Base-by-base conservation (phyloP, 2,329 filamentous ascomycete genomes). In the Sphaerulina musiva region DNA sequence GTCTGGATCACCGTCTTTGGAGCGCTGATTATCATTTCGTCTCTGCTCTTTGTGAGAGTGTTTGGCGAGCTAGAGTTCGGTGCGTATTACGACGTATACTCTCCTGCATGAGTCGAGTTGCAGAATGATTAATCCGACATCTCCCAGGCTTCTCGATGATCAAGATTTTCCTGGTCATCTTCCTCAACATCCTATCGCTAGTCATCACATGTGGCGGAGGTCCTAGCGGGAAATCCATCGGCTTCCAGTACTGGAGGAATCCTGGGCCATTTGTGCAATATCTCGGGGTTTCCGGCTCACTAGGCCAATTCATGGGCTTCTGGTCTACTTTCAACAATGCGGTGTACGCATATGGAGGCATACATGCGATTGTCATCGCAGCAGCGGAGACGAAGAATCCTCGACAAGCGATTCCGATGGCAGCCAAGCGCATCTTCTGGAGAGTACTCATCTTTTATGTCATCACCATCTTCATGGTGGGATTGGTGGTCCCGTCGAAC, bases 331-430 rank as follows among this genome's bases (percentile, higher is more conserved):
- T 62, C 34, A 57, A 52, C 45, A 48, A 46, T 4, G 59, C 58
- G 10, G 34, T 60, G 5, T 60, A 60, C 60, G 76, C 81, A 34
- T 84, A 82, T 65, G 76, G 76, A 23, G 81, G 82, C 54, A 83
- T 43, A 20, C 81, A 84, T 68, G 70, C 84, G 29, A 78, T 82
- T 46, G 81, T 80, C 64, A 69, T 80, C 34, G 76, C 75, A 47
- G 78, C 77, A 32, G 78, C 74, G 41, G 78, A 80, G 64, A 74
- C 76, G 9, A 70, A 70, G 26, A 76, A 79, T 47, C 79, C 79
- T 0, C 65, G 74, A 26, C 75, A 75, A 60, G 73, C 74, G 2
- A 61, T 68, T 26, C 66, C 66, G 0, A 59, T 51, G 17, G 66
- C 66, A 9, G 60, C 61, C 17, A 66, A 68, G 55, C 62, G 68